phyloP scores from a whole-genome alignment of 345 rosid species.

The Brassica juncea region DNA sequence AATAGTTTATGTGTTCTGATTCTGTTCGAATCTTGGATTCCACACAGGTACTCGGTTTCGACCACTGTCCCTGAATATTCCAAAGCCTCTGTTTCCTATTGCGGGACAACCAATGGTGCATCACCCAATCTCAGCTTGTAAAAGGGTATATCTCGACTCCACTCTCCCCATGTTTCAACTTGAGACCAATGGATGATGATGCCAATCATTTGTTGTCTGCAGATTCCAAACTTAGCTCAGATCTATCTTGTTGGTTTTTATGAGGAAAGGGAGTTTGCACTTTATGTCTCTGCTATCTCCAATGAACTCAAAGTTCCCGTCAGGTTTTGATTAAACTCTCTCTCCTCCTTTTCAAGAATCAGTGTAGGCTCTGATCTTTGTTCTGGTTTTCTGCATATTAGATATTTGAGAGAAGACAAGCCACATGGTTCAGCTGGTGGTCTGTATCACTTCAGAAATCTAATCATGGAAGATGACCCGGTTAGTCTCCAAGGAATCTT shows the following conservation, averaged over 20 bases:
- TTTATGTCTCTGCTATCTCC: constrained; percentile 79
- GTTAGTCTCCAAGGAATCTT: constrained; percentile 36
- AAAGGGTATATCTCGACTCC: constrained; percentile 53
- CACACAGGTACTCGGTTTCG: constrained; percentile 82
- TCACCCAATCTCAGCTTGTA: constrained; percentile 97
- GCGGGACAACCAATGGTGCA: constrained; percentile 98
- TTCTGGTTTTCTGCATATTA: constrained; percentile 26
- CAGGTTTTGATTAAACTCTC: constrained; percentile 48
- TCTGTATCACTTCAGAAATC: constrained; percentile 69
- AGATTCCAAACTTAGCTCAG: constrained; percentile 84
- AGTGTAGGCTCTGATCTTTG: background rate
- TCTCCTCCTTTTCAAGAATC: constrained; percentile 9
- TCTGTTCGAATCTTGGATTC: constrained; percentile 14
- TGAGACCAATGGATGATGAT: background rate
- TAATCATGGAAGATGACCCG: constrained; percentile 87
- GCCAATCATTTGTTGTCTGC: constrained; percentile 3
- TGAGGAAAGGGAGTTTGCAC: constrained; percentile 86
- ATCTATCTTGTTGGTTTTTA: constrained; percentile 85
- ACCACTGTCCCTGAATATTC: constrained; percentile 84
- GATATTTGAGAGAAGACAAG: constrained; percentile 84
- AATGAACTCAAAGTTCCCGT: constrained; percentile 87
- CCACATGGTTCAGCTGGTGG: constrained; percentile 97
- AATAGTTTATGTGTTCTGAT: background rate
- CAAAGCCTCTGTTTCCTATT: constrained; percentile 89
- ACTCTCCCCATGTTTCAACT: background rate